A percentile compares a stretch with the other conserved stretches of the same genome.
These are phyloP conservation scores for Cochlearia excelsa DNA, from an alignment of 345 rosid genomes.

Conservation along the genomic window DNA sequence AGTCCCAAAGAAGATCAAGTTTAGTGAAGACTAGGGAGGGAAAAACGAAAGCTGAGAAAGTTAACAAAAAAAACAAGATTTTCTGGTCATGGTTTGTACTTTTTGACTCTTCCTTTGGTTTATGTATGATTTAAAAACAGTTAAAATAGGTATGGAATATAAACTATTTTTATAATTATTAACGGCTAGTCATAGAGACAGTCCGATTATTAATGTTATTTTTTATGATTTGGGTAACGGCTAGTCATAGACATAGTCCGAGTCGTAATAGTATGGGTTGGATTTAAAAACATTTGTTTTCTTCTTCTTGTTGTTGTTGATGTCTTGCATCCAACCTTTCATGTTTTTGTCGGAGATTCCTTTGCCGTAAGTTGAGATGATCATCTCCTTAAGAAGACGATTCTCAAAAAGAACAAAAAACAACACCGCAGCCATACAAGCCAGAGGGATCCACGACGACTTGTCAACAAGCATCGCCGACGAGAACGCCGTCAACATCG, in stretches of 20 bases:
- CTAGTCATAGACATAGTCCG: too few species aligned
- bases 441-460: slow-evolving; percentile 27
- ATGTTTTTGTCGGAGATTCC: slow-evolving; percentile 35
- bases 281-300: too few species aligned
- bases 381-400: slow-evolving; percentile 36
- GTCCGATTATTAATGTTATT: too few species aligned
- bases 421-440: slow-evolving; percentile 31
- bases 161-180: too few species aligned
- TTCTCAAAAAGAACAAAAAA: slow-evolving; percentile 34
- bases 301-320: too few species aligned
- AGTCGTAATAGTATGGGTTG: too few species aligned
- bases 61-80: background rate
- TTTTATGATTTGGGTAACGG: too few species aligned
- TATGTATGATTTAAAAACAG: too few species aligned
- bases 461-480: slow-evolving; percentile 22
- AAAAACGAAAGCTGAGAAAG: background rate
- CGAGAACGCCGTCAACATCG: slow-evolving; percentile 40
- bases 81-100: slow-evolving; percentile 10
- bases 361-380: slow-evolving; percentile 31
- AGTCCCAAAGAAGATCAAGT: slow-evolving; percentile 74
- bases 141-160: too few species aligned
- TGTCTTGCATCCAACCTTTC: slow-evolving; percentile 21
- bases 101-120: background rate
- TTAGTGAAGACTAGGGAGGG: slow-evolving; percentile 48
- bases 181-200: too few species aligned